Conservation (phyloP, 2,329 filamentous ascomycete species). For the Aspergillus terreus region DNA sequence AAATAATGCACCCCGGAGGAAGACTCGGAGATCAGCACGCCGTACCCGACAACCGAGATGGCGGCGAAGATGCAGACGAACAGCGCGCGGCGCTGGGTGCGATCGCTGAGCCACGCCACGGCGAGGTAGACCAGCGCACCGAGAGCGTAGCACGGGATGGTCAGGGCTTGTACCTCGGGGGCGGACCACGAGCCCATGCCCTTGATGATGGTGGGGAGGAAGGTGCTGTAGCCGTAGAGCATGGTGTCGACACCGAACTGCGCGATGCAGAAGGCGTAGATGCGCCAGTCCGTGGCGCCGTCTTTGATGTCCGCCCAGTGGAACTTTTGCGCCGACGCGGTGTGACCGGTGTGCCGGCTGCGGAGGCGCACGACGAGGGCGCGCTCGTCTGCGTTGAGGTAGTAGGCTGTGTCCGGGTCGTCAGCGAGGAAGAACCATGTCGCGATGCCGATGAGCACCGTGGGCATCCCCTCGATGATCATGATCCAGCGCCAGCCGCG, state of each 20-base stretch:
- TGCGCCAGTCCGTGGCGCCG: slow-evolving; percentile 71
- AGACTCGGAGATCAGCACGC: slow-evolving; percentile 59
- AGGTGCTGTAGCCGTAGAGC: slow-evolving; percentile 75
- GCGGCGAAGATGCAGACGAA: slow-evolving; percentile 61
- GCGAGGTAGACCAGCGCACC: slow-evolving; percentile 67
- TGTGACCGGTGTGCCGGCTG: slow-evolving; percentile 49
- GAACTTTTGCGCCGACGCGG: slow-evolving; percentile 50
- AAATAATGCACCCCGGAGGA: slow-evolving; percentile 66
- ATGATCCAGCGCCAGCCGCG: slow-evolving; percentile 72
- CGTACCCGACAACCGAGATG: slow-evolving; percentile 66
- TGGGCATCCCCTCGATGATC: slow-evolving; percentile 55
- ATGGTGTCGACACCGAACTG: slow-evolving; percentile 74
- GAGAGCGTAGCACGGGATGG: slow-evolving; percentile 72
- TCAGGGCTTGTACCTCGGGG: slow-evolving; percentile 69
- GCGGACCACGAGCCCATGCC: slow-evolving; percentile 62
- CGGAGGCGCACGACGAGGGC: slow-evolving; percentile 52
- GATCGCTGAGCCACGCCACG: slow-evolving; percentile 65
- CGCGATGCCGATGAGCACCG: slow-evolving; percentile 53
- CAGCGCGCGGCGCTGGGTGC: slow-evolving; percentile 61
- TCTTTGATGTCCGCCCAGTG: slow-evolving; percentile 62
- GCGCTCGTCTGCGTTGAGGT: slow-evolving; percentile 58
- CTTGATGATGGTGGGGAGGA: slow-evolving; percentile 74
- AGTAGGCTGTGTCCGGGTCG: slow-evolving; percentile 61
- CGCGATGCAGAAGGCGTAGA: slow-evolving; percentile 64
- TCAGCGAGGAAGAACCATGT: slow-evolving; percentile 62